These are phyloP conservation scores for Nakazawaea peltata DNA, from an alignment of 805 yeast genomes.

Conservation along the genomic window DNA sequence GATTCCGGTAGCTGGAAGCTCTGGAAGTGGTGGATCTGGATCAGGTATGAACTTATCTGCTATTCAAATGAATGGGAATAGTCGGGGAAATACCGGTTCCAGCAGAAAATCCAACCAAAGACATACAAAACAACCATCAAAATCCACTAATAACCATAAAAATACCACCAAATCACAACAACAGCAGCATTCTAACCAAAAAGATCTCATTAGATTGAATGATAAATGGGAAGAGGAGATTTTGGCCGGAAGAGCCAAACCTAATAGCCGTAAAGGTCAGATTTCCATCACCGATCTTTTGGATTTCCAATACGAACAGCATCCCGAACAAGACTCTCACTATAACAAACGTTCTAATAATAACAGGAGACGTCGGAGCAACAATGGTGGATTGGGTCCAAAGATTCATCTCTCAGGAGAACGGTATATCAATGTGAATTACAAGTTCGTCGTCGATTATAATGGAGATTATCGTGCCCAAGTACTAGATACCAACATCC, in stretches of 20 bases:
- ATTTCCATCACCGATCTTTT: slow-evolving; percentile 51
- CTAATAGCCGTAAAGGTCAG: slow-evolving; percentile 7
- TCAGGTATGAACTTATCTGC: neutral
- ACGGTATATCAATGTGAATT: slow-evolving; percentile 74
- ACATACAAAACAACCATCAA: neutral
- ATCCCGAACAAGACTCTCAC: slow-evolving; percentile 13
- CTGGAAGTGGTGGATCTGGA: too few species aligned
- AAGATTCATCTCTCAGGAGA: slow-evolving; percentile 51
- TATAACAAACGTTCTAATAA: slow-evolving; percentile 12
- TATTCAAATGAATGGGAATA: neutral
- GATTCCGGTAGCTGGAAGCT: too few species aligned
- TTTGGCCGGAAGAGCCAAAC: slow-evolving; percentile 3
- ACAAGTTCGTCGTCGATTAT: slow-evolving; percentile 72
- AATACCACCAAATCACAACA: too few species aligned
- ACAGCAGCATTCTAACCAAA: too few species aligned
- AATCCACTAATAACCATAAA: neutral
- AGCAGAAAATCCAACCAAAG: neutral
- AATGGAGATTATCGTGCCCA: slow-evolving; percentile 49
- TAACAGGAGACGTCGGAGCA: slow-evolving; percentile 19
- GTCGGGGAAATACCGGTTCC: neutral
- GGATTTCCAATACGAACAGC: slow-evolving; percentile 35
- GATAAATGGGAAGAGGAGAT: slow-evolving; percentile 5
- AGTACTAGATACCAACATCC: slow-evolving; percentile 66
- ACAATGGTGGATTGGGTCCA: slow-evolving; percentile 19
- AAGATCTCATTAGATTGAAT: too few species aligned